Conservation (phyloP, 2,329 filamentous ascomycete species). For the Colletotrichum abscissum region DNA sequence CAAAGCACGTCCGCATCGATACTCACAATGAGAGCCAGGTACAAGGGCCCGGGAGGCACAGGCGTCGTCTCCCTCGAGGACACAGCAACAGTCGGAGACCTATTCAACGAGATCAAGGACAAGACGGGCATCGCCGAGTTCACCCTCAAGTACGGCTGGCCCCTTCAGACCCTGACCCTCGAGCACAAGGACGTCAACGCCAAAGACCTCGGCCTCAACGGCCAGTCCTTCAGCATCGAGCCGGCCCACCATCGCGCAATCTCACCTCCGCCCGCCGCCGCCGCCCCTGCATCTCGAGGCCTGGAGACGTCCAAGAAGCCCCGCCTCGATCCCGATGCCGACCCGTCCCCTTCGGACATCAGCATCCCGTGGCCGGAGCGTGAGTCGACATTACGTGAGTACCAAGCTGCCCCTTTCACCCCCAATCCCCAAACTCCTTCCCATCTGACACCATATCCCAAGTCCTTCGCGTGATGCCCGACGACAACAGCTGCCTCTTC, state of each 20-base stretch:
- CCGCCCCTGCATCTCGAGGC: conserved; percentile 18
- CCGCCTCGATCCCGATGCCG: conserved; percentile 1
- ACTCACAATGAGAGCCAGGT: conserved; percentile 74
- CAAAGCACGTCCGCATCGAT: conserved; percentile 4
- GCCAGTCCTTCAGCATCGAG: conserved; percentile 63
- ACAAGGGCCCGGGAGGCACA: conserved; percentile 79
- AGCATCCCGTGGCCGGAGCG: conserved; percentile 61
- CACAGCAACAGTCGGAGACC: conserved; percentile 71
- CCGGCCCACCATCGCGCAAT: conserved; percentile 40
- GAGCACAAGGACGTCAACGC: conserved; percentile 60
- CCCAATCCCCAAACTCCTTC: conserved; percentile 44
- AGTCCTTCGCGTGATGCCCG: conserved; percentile 94
- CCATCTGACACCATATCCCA: conserved; percentile 50
- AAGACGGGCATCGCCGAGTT: conserved; percentile 75
- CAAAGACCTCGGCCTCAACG: conserved; percentile 60
- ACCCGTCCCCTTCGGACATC: conserved; percentile 35
- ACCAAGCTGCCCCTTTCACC: too few relatives aligned
- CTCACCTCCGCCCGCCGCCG: conserved; percentile 28
- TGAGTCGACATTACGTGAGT: conserved; percentile 62
- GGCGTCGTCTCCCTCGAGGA: conserved; percentile 77
- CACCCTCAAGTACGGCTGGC: conserved; percentile 86
- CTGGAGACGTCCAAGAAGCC: conserved; percentile 17
- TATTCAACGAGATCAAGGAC: conserved; percentile 70
- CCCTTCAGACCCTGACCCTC: conserved; percentile 76
- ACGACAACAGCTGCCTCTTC: conserved; percentile 96